A percentile compares a stretch with the other conserved stretches of the same genome.
Conservation (phyloP, 2,329 filamentous ascomycete species). For the Diaporthe sp. region DNA sequence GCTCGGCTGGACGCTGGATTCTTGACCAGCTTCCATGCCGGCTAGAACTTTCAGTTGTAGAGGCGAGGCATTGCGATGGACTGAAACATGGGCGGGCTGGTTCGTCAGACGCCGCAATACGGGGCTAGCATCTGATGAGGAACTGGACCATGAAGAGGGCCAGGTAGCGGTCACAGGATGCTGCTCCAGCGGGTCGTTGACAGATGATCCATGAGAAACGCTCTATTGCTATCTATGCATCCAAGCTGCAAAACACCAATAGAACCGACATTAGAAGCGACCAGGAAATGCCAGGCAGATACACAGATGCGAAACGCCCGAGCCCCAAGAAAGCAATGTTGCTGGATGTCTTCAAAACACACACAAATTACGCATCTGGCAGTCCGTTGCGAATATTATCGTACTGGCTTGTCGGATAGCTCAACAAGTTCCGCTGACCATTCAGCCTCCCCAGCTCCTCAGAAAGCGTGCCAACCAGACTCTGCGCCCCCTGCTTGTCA, state of each 20-base stretch:
- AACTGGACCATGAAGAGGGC: not conserved
- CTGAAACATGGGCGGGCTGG: not conserved
- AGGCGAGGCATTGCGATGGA: not conserved
- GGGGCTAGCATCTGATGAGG: too few relatives aligned
- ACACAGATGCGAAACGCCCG: conserved; percentile 16
- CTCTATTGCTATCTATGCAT: conserved; percentile 10
- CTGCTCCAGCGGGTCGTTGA: not conserved
- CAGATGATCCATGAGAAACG: not conserved
- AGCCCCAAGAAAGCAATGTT: not conserved
- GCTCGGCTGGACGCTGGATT: not conserved
- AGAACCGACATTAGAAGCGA: not conserved
- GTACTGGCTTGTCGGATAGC: conserved; percentile 70
- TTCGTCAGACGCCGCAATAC: not conserved
- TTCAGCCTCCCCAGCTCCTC: conserved; percentile 65
- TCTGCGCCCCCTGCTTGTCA: conserved; percentile 67
- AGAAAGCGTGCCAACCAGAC: conserved; percentile 70
- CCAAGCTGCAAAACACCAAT: not conserved
- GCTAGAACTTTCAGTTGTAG: not conserved
- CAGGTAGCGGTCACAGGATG: not conserved
- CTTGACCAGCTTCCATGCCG: not conserved
- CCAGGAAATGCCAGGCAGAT: not conserved
- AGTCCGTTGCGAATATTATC: conserved; percentile 64
- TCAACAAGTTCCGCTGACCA: conserved; percentile 63
- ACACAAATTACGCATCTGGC: conserved; percentile 40
- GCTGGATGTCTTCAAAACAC: not conserved